A percentile compares a stretch with the other conserved stretches of the same genome.
Evolutionary conservation across 2,329 filamentous ascomycete genomes (phyloP).

Genomic region (Plectosphaerella sp.): DNA sequence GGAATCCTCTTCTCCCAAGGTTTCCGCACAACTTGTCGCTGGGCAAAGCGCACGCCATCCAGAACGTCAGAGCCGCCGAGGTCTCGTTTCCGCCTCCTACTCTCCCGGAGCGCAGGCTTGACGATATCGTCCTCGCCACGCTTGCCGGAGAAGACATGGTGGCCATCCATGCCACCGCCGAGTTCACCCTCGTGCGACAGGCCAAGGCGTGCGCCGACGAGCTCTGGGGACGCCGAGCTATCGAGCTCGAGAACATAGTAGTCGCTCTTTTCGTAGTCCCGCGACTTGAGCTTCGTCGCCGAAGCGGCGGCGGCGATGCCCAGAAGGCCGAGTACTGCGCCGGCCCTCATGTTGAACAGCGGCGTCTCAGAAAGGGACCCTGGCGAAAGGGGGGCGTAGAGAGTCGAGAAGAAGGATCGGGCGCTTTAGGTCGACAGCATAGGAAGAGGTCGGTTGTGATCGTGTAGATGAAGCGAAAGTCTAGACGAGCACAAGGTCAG

Average conservation of each 20-base stretch:
- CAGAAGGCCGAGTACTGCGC: slow-evolving; percentile 47
- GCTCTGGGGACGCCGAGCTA: slow-evolving; percentile 56
- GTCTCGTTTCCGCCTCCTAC: slow-evolving; percentile 59
- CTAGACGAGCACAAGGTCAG: no score
- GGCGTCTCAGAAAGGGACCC: no score
- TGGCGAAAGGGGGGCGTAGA: no score
- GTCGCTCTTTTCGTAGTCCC: slow-evolving; percentile 76
- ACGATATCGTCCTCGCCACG: slow-evolving; percentile 59
- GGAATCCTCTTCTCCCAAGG: slow-evolving; percentile 49
- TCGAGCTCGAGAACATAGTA: slow-evolving; percentile 91
- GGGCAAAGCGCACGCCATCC: slow-evolving; percentile 70
- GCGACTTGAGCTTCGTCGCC: slow-evolving; percentile 44
- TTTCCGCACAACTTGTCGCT: slow-evolving; percentile 61
- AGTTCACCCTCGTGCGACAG: slow-evolving; percentile 77
- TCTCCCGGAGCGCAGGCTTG: slow-evolving; percentile 44
- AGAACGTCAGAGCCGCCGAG: slow-evolving; percentile 52
- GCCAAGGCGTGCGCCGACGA: slow-evolving; percentile 69
- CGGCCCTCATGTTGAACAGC: slow-evolving; percentile 41
- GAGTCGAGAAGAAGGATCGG: no score
- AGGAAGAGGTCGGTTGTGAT: no score
- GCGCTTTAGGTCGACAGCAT: no score
- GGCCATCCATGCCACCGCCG: slow-evolving; percentile 64
- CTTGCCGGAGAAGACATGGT: slow-evolving; percentile 80
- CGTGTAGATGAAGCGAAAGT: no score
- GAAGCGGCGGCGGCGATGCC: slow-evolving; percentile 45